These are phyloP conservation scores for Kwoniella sp. DNA, from an alignment of 768 basidiomycete genomes.

Conservation along the genomic window DNA sequence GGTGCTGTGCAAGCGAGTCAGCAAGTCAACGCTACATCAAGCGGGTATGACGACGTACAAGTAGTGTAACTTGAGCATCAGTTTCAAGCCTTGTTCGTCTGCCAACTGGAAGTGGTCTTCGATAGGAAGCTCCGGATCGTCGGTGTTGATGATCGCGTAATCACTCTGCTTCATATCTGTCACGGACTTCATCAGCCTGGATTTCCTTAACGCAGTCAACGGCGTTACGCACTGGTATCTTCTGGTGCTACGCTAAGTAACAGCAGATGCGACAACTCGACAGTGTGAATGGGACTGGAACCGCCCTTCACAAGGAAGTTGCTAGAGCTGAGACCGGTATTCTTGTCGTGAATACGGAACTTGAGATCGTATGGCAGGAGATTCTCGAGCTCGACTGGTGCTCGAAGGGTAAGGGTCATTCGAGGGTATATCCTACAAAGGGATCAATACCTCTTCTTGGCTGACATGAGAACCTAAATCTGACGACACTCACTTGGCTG, in stretches of 20 bases:
- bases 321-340: slow-evolving; percentile 89
- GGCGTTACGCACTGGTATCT: slow-evolving; percentile 73
- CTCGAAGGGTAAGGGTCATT: slow-evolving; percentile 80
- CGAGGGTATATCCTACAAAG: slow-evolving; percentile 74
- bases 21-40: slow-evolving; percentile 53
- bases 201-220: neutral
- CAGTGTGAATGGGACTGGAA: slow-evolving; percentile 93
- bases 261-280: slow-evolving; percentile 85
- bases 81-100: slow-evolving; percentile 72
- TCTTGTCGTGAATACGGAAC: slow-evolving; percentile 96
- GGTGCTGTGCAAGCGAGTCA: slow-evolving; percentile 34
- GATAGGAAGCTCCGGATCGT: slow-evolving; percentile 84
- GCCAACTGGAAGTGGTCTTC: slow-evolving; percentile 72
- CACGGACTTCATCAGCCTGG: slow-evolving; percentile 6
- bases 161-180: slow-evolving; percentile 89
- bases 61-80: slow-evolving; percentile 84
- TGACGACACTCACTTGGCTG: slow-evolving; percentile 61
- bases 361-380: slow-evolving; percentile 89
- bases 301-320: slow-evolving; percentile 92
- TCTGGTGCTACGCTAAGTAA: slow-evolving; percentile 83
- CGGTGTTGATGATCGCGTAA: slow-evolving; percentile 95
- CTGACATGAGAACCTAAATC: neutral
- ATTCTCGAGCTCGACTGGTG: slow-evolving; percentile 94
- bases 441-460: neutral
- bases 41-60: slow-evolving; percentile 65